These are phyloP conservation scores for Rhynchosporium secalis DNA, from an alignment of 2,329 filamentous ascomycete genomes.

Conservation along the genomic window DNA sequence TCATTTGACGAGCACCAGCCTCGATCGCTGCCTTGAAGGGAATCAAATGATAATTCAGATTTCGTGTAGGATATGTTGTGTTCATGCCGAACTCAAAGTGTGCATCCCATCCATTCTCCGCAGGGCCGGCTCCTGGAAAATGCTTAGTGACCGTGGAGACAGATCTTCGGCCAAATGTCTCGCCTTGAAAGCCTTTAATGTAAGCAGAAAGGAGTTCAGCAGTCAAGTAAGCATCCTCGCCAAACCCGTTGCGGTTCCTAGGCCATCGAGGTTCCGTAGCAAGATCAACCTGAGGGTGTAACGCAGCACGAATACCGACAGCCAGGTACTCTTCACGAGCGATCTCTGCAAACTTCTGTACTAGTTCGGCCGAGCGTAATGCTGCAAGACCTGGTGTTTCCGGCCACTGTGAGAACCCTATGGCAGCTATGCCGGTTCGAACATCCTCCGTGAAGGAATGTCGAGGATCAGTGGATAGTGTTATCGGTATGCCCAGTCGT, in stretches of 20 bases:
- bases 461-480: not conserved
- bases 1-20: constrained; percentile 4
- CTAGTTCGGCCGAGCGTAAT: not conserved
- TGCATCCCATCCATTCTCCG: not conserved
- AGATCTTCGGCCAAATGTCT: not conserved
- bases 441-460: constrained; percentile 5
- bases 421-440: not conserved
- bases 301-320: not conserved
- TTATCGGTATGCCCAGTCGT: not conserved
- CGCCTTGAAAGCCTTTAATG: constrained; percentile 1
- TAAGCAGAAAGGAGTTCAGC: not conserved
- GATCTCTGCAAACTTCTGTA: not conserved
- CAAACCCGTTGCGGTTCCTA: not conserved
- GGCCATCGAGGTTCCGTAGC: constrained; percentile 2
- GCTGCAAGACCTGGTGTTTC: constrained; percentile 3
- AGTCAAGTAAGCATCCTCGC: not conserved
- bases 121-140: not conserved
- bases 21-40: not conserved
- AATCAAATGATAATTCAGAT: constrained; percentile 4
- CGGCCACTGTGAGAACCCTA: not conserved
- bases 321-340: constrained; percentile 1
- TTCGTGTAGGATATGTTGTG: not conserved
- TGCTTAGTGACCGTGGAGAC: constrained; percentile 9
- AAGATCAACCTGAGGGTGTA: constrained; percentile 4
- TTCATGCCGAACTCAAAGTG: constrained; percentile 3